Conservation (phyloP, 352 stramenopile genomes). For the Blastocystis sp. region DNA sequence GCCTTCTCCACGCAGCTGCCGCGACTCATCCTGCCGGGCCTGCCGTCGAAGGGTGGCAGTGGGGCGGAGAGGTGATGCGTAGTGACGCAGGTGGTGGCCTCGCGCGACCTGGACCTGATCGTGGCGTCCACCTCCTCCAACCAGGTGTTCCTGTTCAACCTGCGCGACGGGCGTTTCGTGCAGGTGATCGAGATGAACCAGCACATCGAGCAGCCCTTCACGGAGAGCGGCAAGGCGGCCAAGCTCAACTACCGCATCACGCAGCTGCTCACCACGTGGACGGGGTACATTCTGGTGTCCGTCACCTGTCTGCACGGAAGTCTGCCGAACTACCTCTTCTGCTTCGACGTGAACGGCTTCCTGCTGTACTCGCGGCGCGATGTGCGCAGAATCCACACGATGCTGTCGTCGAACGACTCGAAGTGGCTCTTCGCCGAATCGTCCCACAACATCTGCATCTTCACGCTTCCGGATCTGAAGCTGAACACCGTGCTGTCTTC, state of each 20-base stretch:
- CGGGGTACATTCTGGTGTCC: conserved; percentile 49
- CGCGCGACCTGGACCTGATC: conserved; percentile 52
- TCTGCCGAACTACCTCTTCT: conserved; percentile 67
- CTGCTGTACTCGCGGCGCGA: conserved; percentile 51
- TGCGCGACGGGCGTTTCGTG: conserved; percentile 63
- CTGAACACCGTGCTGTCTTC: conserved; percentile 63
- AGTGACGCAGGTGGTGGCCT: conserved; percentile 50
- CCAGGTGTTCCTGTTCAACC: conserved; percentile 65
- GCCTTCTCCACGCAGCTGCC: not conserved
- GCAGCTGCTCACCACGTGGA: conserved; percentile 64
- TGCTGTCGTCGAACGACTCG: conserved; percentile 44
- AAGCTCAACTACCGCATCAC: conserved; percentile 63
- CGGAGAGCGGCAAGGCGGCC: conserved; percentile 32
- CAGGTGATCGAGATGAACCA: conserved; percentile 59
- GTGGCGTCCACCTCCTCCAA: conserved; percentile 44
- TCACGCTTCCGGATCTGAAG: conserved; percentile 62
- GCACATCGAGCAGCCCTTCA: conserved; percentile 4
- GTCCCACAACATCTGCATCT: conserved; percentile 60
- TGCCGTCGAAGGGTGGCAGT: conserved; percentile 40
- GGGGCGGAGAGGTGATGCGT: not conserved
- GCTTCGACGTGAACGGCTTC: conserved; percentile 63
- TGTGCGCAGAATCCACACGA: conserved; percentile 56
- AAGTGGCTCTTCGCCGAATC: conserved; percentile 67
- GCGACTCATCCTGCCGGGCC: conserved; percentile 41
- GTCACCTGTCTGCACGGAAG: not conserved